Percentiles rank a stretch among this genome's conserved stretches.
phyloP scores from a whole-genome alignment of 768 basidiomycete species.

The Terana coerulea region DNA sequence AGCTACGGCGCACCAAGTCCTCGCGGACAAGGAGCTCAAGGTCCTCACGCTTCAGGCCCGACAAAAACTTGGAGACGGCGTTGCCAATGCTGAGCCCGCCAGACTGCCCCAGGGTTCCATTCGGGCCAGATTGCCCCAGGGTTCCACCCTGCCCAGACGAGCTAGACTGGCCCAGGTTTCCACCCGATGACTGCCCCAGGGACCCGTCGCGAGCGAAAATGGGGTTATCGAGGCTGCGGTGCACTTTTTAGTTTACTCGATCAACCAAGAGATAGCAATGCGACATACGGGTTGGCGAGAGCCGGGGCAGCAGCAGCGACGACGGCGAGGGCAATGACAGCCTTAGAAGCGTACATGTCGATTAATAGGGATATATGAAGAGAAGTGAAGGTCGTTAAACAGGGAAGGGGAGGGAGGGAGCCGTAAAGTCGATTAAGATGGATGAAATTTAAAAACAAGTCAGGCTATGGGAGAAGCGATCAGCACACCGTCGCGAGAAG shows the following conservation, averaged over 20 bases:
- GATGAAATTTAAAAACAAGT: neutral
- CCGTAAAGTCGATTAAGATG: neutral
- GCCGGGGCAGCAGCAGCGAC: neutral
- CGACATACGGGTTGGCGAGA: neutral
- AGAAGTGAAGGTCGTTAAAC: neutral
- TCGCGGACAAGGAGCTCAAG: no score
- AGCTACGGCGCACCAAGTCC: no score
- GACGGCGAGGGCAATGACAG: conserved; percentile 4
- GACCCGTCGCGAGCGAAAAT: neutral
- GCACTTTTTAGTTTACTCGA: no score
- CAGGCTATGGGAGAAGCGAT: neutral
- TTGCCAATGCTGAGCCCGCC: conserved; percentile 3
- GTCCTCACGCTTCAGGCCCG: conserved; percentile 4
- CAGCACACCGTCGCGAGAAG: neutral
- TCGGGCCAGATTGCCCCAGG: neutral
- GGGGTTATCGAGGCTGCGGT: neutral
- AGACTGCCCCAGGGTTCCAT: neutral
- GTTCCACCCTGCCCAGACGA: neutral
- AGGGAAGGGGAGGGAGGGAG: neutral
- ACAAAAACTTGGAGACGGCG: neutral
- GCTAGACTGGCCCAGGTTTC: neutral
- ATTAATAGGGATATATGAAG: neutral
- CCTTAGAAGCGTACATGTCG: conserved; percentile 5
- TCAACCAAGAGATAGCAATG: no score
- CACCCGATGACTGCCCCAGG: neutral